Conservation (phyloP, 768 basidiomycete species). For the Leccinellum albellum region DNA sequence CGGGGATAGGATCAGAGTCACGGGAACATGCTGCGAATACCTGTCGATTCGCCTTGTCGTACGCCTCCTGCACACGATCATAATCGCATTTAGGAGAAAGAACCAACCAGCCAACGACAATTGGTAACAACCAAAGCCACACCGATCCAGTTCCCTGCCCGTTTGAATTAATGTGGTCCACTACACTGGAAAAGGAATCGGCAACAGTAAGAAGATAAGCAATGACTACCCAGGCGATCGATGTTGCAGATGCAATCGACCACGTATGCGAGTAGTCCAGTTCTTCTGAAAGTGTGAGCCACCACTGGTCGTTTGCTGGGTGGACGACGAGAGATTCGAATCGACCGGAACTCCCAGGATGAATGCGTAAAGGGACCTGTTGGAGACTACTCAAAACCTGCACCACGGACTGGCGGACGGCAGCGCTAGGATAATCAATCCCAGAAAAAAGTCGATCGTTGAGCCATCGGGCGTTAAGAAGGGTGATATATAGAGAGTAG, state of each 20-base stretch:
- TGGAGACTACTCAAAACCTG: constrained; percentile 38
- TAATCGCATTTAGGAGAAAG: constrained; percentile 40
- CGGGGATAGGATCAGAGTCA: neutral
- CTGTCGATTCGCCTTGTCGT: constrained; percentile 11
- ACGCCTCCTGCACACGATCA: constrained; percentile 23
- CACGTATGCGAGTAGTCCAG: constrained; percentile 40
- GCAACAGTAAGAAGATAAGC: constrained; percentile 32
- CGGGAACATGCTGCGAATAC: neutral
- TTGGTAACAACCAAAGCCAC: constrained; percentile 43
- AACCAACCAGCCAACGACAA: constrained; percentile 40
- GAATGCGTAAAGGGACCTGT: constrained; percentile 37
- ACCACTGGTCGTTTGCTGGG: constrained; percentile 42
- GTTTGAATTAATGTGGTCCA: constrained; percentile 25
- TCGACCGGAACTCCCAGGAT: constrained; percentile 21
- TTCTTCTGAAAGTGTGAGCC: constrained; percentile 31
- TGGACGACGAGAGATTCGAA: constrained; percentile 42
- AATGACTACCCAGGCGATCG: constrained; percentile 43
- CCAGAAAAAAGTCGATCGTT: constrained; percentile 29
- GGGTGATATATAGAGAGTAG: constrained; percentile 42
- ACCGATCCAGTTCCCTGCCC: constrained; percentile 38
- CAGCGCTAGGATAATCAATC: constrained; percentile 22
- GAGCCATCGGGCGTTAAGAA: constrained; percentile 44
- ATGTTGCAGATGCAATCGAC: constrained; percentile 37
- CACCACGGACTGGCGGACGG: constrained; percentile 22
- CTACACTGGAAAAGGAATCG: constrained; percentile 15